A percentile compares a stretch with the other conserved stretches of the same genome.
These are phyloP conservation scores for Exophiala spinifera DNA, from an alignment of 2,329 filamentous ascomycete species.

Conservation along the genomic window DNA sequence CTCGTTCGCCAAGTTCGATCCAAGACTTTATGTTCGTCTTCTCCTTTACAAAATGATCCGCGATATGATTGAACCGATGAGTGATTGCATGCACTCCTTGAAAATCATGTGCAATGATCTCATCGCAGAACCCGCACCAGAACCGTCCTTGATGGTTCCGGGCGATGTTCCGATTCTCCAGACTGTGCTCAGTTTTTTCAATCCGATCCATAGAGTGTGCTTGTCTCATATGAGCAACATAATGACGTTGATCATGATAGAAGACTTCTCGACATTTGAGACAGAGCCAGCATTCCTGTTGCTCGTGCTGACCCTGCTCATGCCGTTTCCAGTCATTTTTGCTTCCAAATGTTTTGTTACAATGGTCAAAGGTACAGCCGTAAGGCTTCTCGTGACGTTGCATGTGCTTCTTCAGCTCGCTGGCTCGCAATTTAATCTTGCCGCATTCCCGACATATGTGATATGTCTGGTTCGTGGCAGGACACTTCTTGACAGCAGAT, in stretches of 20 bases:
- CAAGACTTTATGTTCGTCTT: constrained; percentile 14
- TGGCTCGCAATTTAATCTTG: constrained; percentile 19
- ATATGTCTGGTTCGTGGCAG: constrained; percentile 2
- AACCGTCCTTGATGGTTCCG: constrained; percentile 64
- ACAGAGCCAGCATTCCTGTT: constrained; percentile 71
- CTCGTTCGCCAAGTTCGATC: constrained; percentile 16
- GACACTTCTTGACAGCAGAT: neutral
- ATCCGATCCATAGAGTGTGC: constrained; percentile 6
- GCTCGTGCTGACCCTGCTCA: constrained; percentile 74
- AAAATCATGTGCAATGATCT: constrained; percentile 52
- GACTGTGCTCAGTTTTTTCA: constrained; percentile 31
- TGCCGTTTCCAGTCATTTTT: constrained; percentile 95
- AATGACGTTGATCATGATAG: constrained; percentile 35
- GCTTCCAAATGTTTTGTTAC: constrained; percentile 75
- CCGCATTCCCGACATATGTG: constrained; percentile 17
- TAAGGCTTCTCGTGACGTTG: constrained; percentile 81
- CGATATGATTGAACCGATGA: constrained; percentile 70
- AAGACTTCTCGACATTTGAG: constrained; percentile 24
- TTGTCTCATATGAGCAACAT: constrained; percentile 53
- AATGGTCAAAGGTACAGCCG: constrained; percentile 70
- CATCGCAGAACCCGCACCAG: constrained; percentile 83
- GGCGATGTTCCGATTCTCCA: constrained; percentile 59
- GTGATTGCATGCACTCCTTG: constrained; percentile 57
- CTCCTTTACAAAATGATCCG: constrained; percentile 48
- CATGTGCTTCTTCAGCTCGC: constrained; percentile 67